Base-by-base conservation (phyloP, 805 yeast species). In the Torulaspora quercuum region DNA sequence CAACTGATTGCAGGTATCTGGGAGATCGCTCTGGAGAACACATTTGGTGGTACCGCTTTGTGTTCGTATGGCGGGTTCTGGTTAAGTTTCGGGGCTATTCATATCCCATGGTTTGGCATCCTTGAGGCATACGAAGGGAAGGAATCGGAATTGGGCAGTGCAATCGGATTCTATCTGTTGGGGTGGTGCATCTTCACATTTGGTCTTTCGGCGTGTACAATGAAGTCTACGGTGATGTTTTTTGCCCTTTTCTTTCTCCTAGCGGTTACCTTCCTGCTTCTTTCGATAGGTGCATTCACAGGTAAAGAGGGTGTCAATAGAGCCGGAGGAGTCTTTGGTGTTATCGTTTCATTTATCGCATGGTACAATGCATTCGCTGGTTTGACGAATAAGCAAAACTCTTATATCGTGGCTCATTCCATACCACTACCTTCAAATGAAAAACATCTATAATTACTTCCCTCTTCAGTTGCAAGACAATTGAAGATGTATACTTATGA, bases 361-460 rank as follows among this genome's bases (percentile, higher is more conserved):
- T 80, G 81, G 80, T 80, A 78, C 53, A 78, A 79, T 53, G 85
- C 86, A 5, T 78, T 68, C 47, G 82, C 84, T 3, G 87, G 86
- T 69, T 57, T 76, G 21, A 77, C 85, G 19, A 82, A 72, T 41
- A 65, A 63, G 23, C 80, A 77, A 52, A 83, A 82, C 59, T 66
- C 86, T 4, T 65, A 65, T 32, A 15, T 65, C 22, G 37, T 51
- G 6, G 60, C 57, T 25, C 45, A 43, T 33, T 64, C 63, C 22
- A 23, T 62, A 32, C 51, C 57, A 21, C 48, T 65, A 44, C 70
- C 70, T 29, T 32, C 47, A 10, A 42, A 45, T 22, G 58, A 54
- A 25, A 50, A 39, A 35, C 42, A 42, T 9, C 21, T 37, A 3
- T 34, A 30, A 34, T 21, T 20, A 12, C 9, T n/a, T 27, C 11